phyloP scores from a whole-genome alignment of 2,329 filamentous ascomycete genomes.

The Exophiala aquamarina region DNA sequence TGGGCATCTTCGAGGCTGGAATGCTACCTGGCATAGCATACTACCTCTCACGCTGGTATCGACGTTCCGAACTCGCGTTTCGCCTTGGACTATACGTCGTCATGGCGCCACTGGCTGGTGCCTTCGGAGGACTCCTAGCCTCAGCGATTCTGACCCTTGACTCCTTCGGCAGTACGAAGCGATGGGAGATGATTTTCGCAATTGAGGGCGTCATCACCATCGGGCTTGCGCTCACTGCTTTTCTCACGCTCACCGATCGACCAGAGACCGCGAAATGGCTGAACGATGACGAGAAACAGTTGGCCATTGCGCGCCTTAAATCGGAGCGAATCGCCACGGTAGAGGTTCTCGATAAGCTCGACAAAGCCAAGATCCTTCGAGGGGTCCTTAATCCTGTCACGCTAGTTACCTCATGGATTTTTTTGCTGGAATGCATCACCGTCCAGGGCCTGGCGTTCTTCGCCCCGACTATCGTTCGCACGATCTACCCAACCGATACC shows the following conservation, averaged over 20 bases:
- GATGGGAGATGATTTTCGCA: constrained; percentile 70
- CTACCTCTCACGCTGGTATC: constrained; percentile 67
- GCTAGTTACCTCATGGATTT: constrained; percentile 56
- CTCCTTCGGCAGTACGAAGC: constrained; percentile 55
- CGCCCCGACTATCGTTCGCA: constrained; percentile 66
- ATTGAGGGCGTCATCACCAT: constrained; percentile 69
- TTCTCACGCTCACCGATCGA: constrained; percentile 66
- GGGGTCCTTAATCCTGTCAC: constrained; percentile 67
- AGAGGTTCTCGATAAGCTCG: constrained; percentile 63
- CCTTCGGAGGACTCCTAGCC: constrained; percentile 68
- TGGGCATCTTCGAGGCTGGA: constrained; percentile 63
- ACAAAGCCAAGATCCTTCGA: constrained; percentile 57
- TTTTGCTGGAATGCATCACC: constrained; percentile 67
- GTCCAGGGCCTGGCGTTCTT: constrained; percentile 72
- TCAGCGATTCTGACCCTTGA: constrained; percentile 63
- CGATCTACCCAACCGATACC: constrained; percentile 61
- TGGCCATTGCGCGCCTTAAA: constrained; percentile 67
- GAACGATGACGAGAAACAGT: constrained; percentile 61
- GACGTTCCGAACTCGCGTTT: constrained; percentile 66
- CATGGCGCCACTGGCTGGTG: constrained; percentile 68
- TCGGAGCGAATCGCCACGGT: constrained; percentile 65
- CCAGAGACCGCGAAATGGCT: constrained; percentile 69
- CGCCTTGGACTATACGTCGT: constrained; percentile 68
- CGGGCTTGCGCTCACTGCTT: constrained; percentile 57
- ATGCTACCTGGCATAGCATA: constrained; percentile 74